Conservation (phyloP, 2,329 filamentous ascomycete species). For the Fusarium sp. region DNA sequence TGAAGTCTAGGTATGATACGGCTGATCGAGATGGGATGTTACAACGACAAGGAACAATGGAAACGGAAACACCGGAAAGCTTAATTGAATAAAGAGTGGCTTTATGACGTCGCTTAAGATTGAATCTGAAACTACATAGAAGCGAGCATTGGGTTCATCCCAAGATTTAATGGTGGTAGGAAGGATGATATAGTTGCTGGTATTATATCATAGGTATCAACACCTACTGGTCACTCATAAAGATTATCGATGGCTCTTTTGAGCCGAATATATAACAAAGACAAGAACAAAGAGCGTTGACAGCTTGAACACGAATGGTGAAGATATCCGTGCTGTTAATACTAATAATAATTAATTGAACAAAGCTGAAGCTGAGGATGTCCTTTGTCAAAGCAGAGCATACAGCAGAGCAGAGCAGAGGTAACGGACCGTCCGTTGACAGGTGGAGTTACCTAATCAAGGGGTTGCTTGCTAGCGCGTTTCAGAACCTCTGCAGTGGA, state of each 20-base stretch:
- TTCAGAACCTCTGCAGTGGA: constrained; percentile 15
- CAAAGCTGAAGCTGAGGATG: neutral
- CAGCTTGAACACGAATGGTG: neutral
- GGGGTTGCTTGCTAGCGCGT: constrained; percentile 26
- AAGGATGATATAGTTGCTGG: neutral
- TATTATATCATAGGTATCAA: constrained; percentile 1
- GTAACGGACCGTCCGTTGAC: neutral
- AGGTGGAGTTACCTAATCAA: constrained; percentile 6
- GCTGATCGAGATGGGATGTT: neutral
- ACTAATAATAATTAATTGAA: neutral
- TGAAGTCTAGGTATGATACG: neutral
- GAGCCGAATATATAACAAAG: neutral
- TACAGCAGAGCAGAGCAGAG: neutral
- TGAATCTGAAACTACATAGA: neutral
- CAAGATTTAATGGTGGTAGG: neutral
- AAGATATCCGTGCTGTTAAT: neutral
- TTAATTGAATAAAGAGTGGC: neutral
- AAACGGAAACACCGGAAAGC: neutral
- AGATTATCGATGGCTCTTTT: neutral
- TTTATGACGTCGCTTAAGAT: neutral
- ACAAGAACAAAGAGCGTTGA: neutral
- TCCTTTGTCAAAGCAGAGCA: neutral
- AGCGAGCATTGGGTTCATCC: neutral
- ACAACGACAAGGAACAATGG: neutral
- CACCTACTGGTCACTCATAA: neutral